phyloP scores from a whole-genome alignment of 75 land plant species.

The Selaginella moellendorffii region DNA sequence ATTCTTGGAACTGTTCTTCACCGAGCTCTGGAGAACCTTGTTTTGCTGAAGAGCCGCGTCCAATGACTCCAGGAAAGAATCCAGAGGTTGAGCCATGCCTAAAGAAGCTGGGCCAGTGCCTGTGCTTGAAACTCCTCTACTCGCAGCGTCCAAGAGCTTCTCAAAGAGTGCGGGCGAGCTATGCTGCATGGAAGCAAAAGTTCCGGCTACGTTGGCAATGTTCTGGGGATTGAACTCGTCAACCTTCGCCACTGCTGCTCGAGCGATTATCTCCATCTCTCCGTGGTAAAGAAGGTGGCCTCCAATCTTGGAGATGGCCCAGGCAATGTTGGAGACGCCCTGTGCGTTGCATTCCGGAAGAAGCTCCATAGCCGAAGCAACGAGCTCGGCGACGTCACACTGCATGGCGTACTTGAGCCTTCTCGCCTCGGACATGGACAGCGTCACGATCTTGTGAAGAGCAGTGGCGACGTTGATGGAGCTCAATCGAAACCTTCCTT shows the following conservation, averaged over 20 bases:
- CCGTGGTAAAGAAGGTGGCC: slow-evolving; percentile 55
- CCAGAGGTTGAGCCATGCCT: slow-evolving; percentile 60
- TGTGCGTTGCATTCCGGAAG: slow-evolving; percentile 69
- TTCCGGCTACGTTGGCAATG: slow-evolving; percentile 93
- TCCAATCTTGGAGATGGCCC: slow-evolving; percentile 76
- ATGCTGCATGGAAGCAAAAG: slow-evolving; percentile 87
- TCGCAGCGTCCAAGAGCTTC: slow-evolving; percentile 37
- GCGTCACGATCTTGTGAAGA: slow-evolving; percentile 71
- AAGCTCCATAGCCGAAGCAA: slow-evolving; percentile 59
- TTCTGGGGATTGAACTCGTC: slow-evolving; percentile 78
- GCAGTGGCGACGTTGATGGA: slow-evolving; percentile 81
- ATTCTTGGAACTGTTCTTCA: too few species aligned
- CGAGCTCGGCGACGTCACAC: slow-evolving; percentile 75
- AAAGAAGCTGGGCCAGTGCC: slow-evolving; percentile 73
- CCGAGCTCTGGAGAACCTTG: slow-evolving; percentile 5
- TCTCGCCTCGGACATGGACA: slow-evolving; percentile 35
- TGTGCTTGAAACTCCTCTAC: slow-evolving; percentile 40
- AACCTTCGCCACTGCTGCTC: slow-evolving; percentile 44
- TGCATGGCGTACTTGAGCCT: slow-evolving; percentile 72
- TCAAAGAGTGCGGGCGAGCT: slow-evolving; percentile 52
- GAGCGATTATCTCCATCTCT: slow-evolving; percentile 80
- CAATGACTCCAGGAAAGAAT: slow-evolving; percentile 38
- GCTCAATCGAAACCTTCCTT: slow-evolving; percentile 17
- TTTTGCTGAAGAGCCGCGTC: background rate
- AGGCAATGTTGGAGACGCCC: slow-evolving; percentile 80